Percentiles rank a stretch among this genome's conserved stretches.
Conservation (phyloP, 225 moss, liverwort and hornwort species). For the Climacium dendroides region DNA sequence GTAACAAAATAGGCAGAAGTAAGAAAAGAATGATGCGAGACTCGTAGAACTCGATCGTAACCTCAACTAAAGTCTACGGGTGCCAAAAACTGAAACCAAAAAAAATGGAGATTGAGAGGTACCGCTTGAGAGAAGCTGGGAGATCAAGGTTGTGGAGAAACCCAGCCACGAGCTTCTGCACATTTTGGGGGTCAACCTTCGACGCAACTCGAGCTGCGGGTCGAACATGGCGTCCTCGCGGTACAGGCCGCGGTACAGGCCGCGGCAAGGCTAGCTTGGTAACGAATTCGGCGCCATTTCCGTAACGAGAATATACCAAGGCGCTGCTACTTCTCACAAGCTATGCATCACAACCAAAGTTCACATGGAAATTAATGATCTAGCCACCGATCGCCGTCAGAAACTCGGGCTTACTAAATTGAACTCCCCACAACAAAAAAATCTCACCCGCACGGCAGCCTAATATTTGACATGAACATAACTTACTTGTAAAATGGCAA, state of each 20-base stretch:
- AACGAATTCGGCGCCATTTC: neutral
- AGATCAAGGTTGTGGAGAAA: slow-evolving; percentile 11
- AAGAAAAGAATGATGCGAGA: too few relatives aligned
- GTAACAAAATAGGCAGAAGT: neutral
- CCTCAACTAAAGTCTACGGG: neutral
- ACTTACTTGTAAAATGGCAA: neutral
- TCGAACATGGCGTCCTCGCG: neutral
- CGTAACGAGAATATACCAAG: neutral
- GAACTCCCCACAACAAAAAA: too few relatives aligned
- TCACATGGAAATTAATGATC: neutral
- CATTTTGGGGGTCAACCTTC: neutral
- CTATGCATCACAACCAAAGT: neutral
- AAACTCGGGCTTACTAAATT: neutral
- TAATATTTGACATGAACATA: neutral
- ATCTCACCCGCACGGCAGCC: neutral
- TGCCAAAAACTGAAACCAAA: neutral
- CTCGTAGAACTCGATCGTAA: neutral
- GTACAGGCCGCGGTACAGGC: neutral
- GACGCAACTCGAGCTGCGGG: neutral
- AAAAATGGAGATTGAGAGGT: neutral
- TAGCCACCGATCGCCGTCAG: too few relatives aligned
- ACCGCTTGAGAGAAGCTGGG: neutral
- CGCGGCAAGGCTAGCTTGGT: neutral
- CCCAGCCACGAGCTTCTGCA: slow-evolving; percentile 20
- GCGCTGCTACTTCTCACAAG: slow-evolving; percentile 8